phyloP scores from a whole-genome alignment of 768 basidiomycete species.

The Symmetrospora coprosmae region DNA sequence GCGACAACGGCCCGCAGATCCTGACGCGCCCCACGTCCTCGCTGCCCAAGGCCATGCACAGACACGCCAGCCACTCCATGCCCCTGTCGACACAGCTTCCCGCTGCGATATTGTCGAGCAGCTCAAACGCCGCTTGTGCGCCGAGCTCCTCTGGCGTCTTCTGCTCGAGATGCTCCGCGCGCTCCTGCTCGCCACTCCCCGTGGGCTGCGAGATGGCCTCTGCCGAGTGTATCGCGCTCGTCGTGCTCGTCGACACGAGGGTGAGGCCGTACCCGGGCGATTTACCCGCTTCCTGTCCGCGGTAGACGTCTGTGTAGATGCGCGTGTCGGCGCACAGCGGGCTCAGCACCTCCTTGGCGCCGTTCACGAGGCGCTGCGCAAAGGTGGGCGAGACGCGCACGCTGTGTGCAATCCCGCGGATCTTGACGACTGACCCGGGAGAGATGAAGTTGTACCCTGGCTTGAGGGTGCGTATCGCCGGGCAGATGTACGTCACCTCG shows the following conservation, averaged over 20 bases:
- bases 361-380: constrained; percentile 93
- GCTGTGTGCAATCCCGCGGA: constrained; percentile 92
- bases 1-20: constrained; percentile 48
- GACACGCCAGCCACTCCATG: constrained; percentile 69
- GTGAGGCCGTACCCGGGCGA: constrained; percentile 92
- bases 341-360: constrained; percentile 79
- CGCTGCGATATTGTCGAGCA: constrained; percentile 60
- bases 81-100: constrained; percentile 85
- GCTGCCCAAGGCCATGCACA: constrained; percentile 90
- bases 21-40: constrained; percentile 85
- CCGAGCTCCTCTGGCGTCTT: constrained; percentile 87
- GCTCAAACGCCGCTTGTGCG: constrained; percentile 57
- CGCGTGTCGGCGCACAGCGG: constrained; percentile 97
- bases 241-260: constrained; percentile 80
- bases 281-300: constrained; percentile 91
- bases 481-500: constrained; percentile 84
- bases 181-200: background rate
- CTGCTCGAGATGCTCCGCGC: background rate
- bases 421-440: constrained; percentile 78
- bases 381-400: constrained; percentile 95
- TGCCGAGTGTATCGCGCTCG: constrained; percentile 68
- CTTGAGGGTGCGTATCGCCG: constrained; percentile 76
- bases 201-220: constrained; percentile 60
- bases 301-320: constrained; percentile 94
- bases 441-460: constrained; percentile 76